phyloP scores from a whole-genome alignment of 139 green algal genomes.

The Chlorella sp. region DNA sequence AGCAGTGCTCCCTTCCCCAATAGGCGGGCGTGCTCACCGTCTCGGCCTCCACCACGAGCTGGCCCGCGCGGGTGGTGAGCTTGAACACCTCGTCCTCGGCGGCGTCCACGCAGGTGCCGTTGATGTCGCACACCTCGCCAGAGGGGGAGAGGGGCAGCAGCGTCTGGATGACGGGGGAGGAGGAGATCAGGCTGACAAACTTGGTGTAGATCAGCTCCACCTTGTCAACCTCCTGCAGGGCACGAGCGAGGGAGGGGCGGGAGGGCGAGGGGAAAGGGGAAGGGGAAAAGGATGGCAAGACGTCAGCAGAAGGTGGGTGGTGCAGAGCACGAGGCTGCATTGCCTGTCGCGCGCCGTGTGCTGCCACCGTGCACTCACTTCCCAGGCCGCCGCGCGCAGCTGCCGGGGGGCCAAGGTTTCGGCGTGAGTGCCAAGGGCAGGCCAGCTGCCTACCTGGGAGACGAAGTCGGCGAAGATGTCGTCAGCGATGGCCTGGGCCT shows the following conservation, averaged over 20 bases:
- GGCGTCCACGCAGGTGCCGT: slow-evolving; percentile 96
- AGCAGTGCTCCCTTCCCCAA: no score
- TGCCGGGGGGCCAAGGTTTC: neutral
- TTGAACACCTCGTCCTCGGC: slow-evolving; percentile 98
- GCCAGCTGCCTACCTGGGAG: slow-evolving; percentile 37
- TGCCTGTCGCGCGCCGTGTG: no score
- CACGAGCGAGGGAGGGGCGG: neutral
- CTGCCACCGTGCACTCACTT: no score
- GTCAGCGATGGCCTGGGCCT: slow-evolving; percentile 97
- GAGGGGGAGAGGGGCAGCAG: slow-evolving; percentile 92
- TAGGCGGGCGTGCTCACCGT: no score
- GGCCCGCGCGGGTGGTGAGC: slow-evolving; percentile 90
- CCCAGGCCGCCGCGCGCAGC: no score
- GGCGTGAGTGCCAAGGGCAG: neutral
- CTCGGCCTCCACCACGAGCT: slow-evolving; percentile 91
- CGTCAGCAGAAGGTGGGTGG: neutral
- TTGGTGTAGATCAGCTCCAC: slow-evolving; percentile 99
- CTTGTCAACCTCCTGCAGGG: slow-evolving; percentile 91
- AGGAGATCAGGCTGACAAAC: slow-evolving; percentile 97
- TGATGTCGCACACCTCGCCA: slow-evolving; percentile 44
- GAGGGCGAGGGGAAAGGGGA: neutral
- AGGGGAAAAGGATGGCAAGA: neutral
- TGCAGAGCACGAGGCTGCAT: no score
- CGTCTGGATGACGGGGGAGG: slow-evolving; percentile 93
- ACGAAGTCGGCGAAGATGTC: slow-evolving; percentile 98